A percentile compares a stretch with the other conserved stretches of the same genome.
phyloP scores from a whole-genome alignment of 495 filamentous ascomycete genomes.

The Staphylotrichum longicolle region DNA sequence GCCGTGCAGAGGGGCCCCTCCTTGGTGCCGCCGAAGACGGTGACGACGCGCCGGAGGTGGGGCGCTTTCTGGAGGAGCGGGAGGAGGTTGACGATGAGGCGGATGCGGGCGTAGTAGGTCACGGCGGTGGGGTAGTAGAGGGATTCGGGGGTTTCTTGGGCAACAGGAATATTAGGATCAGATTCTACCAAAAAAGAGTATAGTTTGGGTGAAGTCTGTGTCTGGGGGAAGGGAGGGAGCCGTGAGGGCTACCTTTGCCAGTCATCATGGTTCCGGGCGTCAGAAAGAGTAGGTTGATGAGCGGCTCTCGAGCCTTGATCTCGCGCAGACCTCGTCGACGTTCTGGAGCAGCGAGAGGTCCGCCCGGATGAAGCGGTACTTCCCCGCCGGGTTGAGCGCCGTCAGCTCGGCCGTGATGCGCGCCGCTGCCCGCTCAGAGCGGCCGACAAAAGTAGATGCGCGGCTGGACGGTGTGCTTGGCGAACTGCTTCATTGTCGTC shows the following conservation, averaged over 20 bases:
- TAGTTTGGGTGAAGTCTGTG: too few species aligned
- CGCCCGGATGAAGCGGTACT: constrained; percentile 52
- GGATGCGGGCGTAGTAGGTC: constrained; percentile 60
- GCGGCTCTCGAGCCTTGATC: constrained; percentile 52
- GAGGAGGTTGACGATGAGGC: constrained; percentile 63
- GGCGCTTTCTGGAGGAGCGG: constrained; percentile 52
- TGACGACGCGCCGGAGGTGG: constrained; percentile 56
- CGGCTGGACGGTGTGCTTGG: constrained; percentile 44
- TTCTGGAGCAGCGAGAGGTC: constrained; percentile 58
- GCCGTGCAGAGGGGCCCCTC: constrained; percentile 52
- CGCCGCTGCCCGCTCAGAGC: constrained; percentile 43
- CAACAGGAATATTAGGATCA: too few species aligned
- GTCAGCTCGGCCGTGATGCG: constrained; percentile 48
- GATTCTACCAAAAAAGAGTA: too few species aligned
- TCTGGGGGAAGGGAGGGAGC: not conserved
- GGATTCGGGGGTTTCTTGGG: constrained; percentile 60
- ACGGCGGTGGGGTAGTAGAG: constrained; percentile 54
- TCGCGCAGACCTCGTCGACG: constrained; percentile 61
- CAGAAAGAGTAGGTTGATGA: constrained; percentile 63
- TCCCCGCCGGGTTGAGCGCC: constrained; percentile 49
- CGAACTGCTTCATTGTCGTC: constrained; percentile 57
- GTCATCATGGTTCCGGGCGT: constrained; percentile 45
- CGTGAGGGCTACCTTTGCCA: constrained; percentile 20
- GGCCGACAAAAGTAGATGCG: constrained; percentile 47
- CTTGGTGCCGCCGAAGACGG: constrained; percentile 50